Evolutionary conservation across 441 rosid genomes (phyloP).

Genomic region (Gossypium davidsonii): DNA sequence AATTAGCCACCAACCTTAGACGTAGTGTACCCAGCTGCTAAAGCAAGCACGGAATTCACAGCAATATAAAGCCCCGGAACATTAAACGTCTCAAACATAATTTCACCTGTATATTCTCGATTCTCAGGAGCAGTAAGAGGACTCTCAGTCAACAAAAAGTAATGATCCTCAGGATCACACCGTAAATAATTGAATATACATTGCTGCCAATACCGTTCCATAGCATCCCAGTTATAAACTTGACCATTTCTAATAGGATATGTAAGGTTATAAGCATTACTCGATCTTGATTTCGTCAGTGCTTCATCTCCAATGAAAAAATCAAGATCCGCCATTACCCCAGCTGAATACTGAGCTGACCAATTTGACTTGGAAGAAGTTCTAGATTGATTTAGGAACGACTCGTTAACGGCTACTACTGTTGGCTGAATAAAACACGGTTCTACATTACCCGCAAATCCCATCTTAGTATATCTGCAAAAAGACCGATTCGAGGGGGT

Average conservation of each 20-base stretch:
- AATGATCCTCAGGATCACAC: constrained; percentile 99
- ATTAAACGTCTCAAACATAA: constrained; percentile 97
- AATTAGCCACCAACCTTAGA: constrained; percentile 48
- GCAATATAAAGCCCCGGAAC: constrained; percentile 96
- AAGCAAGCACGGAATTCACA: constrained; percentile 95
- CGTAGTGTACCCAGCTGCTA: constrained; percentile 97
- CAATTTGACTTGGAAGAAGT: constrained; percentile 64
- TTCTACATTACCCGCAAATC: constrained; percentile 96
- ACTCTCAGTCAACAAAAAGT: constrained; percentile 91
- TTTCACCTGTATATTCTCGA: constrained; percentile 92
- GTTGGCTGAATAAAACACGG: constrained; percentile 94
- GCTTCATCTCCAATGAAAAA: constrained; percentile 95
- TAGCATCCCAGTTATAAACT: constrained; percentile 95
- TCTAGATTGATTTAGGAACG: constrained; percentile 73
- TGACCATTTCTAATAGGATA: constrained; percentile 89
- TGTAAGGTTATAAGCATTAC: constrained; percentile 64
- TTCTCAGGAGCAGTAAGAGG: constrained; percentile 97
- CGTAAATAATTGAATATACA: constrained; percentile 89
- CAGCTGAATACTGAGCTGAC: constrained; percentile 85
- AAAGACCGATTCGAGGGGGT: neutral
- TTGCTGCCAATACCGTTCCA: constrained; percentile 99
- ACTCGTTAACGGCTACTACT: constrained; percentile 85
- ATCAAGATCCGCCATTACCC: constrained; percentile 97
- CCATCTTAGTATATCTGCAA: constrained; percentile 89
- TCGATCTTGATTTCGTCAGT: constrained; percentile 60